These are phyloP conservation scores for Yarrowia sp. DNA, from an alignment of 805 yeast species.

Conservation along the genomic window DNA sequence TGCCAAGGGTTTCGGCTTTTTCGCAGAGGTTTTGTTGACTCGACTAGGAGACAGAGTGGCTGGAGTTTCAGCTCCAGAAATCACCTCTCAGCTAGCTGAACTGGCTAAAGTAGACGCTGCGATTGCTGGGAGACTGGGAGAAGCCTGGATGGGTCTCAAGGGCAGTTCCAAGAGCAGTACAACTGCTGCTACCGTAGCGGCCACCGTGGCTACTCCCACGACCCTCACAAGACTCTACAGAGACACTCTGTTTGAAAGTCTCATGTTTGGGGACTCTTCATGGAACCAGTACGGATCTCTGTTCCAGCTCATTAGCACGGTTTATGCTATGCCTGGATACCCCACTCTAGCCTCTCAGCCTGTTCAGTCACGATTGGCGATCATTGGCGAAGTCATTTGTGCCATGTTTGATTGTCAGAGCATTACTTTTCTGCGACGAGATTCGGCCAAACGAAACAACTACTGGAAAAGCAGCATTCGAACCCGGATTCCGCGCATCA, in stretches of 20 bases:
- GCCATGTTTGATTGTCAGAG: constrained; percentile 56
- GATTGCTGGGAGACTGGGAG: constrained; percentile 7
- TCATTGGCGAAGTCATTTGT: constrained; percentile 54
- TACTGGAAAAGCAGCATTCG: constrained; percentile 58
- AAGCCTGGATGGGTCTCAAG: constrained; percentile 29
- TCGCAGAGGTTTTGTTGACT: constrained; percentile 3
- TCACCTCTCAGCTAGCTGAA: constrained; percentile 17
- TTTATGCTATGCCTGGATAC: constrained; percentile 40
- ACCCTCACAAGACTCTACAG: constrained; percentile 43
- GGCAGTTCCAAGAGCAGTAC: constrained; percentile 1
- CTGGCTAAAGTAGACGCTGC: constrained; percentile 19
- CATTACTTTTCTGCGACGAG: constrained; percentile 51
- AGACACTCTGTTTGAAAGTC: constrained; percentile 44
- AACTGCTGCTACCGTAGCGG: constrained; percentile 1
- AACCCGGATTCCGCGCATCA: constrained; percentile 57
- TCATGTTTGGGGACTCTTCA: constrained; percentile 41
- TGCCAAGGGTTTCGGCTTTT: constrained; percentile 17
- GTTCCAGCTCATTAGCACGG: constrained; percentile 39
- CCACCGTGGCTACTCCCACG: constrained; percentile 7
- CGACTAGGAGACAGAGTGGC: constrained; percentile 10
- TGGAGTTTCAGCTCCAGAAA: constrained; percentile 8
- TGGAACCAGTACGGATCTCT: constrained; percentile 42
- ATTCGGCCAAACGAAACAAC: constrained; percentile 50
- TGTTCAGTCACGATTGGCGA: constrained; percentile 36
- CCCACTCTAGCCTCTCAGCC: constrained; percentile 38